These are phyloP conservation scores for Annulohypoxylon bovei DNA, from an alignment of 495 filamentous ascomycete species.

Conservation along the genomic window DNA sequence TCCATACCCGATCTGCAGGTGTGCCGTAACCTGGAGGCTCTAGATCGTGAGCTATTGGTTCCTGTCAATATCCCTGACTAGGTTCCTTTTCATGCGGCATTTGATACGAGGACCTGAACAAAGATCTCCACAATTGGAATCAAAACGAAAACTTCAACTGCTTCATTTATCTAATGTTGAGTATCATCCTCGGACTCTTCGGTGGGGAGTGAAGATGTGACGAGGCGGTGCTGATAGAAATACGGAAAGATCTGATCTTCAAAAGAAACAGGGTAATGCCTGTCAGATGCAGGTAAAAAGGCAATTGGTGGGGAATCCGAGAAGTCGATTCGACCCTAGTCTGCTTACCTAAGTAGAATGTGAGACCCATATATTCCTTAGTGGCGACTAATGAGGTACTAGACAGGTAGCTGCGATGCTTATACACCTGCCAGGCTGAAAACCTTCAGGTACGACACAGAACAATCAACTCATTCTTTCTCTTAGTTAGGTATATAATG, in stretches of 20 bases:
- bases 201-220: neutral
- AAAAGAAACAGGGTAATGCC: neutral
- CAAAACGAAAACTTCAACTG: conserved; percentile 8
- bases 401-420: neutral
- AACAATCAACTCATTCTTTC: neutral
- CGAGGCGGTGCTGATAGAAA: conserved; percentile 20
- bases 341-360: neutral
- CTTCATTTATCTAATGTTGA: neutral
- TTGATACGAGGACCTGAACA: conserved; percentile 5
- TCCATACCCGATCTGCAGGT: conserved; percentile 25
- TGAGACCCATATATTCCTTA: neutral
- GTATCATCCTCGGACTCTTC: neutral
- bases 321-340: conserved; percentile 19
- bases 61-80: conserved; percentile 14
- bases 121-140: neutral
- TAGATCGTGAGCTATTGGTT: conserved; percentile 18
- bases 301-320: neutral
- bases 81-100: conserved; percentile 3
- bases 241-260: conserved; percentile 9
- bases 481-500: neutral
- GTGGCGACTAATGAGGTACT: neutral
- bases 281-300: neutral
- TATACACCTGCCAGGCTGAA: neutral
- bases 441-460: neutral
- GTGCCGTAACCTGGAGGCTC: conserved; percentile 14